These are phyloP conservation scores for Silybum marianum DNA, from an alignment of 129 eudicot species.

Conservation along the genomic window DNA sequence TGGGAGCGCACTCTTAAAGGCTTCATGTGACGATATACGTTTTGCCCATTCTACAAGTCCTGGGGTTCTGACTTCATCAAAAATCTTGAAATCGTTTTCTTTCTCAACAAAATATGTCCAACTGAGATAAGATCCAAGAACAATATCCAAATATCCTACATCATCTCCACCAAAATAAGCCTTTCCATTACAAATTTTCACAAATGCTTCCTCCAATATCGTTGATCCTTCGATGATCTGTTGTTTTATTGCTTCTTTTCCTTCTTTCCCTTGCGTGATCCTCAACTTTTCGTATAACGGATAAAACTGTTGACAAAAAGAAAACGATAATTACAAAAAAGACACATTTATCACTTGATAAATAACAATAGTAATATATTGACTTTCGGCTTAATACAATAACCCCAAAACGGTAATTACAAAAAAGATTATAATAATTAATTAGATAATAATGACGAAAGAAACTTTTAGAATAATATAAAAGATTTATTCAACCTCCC, in stretches of 20 bases:
- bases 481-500: neutral
- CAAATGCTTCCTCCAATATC: constrained; percentile 34
- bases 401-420: neutral
- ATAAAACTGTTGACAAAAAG: constrained; percentile 27
- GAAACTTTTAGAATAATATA: neutral
- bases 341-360: neutral
- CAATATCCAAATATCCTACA: constrained; percentile 39
- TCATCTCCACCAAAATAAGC: constrained; percentile 35
- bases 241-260: neutral
- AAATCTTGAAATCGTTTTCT: constrained; percentile 12
- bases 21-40: constrained; percentile 21
- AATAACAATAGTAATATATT: neutral
- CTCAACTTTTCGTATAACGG: constrained; percentile 18
- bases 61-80: constrained; percentile 45
- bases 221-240: constrained; percentile 23
- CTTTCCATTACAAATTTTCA: constrained; percentile 38
- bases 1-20: constrained; percentile 25
- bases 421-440: too few species aligned
- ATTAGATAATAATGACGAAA: neutral
- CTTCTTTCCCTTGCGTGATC: constrained; percentile 24
- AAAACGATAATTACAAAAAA: too few species aligned
- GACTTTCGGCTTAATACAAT: neutral
- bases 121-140: constrained; percentile 33
- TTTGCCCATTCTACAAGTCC: constrained; percentile 40
- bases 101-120: constrained; percentile 27